Base-by-base conservation (phyloP, 1,284 basidiomycete genomes). In the Ustilago lituana region DNA sequence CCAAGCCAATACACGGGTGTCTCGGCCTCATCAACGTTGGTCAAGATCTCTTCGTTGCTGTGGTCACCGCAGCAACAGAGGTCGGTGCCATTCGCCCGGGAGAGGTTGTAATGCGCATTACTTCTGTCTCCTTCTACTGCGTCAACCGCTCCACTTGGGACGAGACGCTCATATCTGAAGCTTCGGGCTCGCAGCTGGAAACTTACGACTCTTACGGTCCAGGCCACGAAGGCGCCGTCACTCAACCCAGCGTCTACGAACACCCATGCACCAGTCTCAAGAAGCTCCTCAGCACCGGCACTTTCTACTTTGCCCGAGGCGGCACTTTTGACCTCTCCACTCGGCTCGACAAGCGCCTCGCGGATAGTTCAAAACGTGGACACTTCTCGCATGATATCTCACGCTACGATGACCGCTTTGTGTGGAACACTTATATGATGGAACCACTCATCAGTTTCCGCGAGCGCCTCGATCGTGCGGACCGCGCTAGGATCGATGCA, bases 231-330 rank as follows among this genome's bases (percentile, higher is more conserved):
- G 61, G 48, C 17, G 54, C 53, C 19, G 50, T 60, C 31, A 62
- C 52, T 14, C 65, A 71, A 29, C 63, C 72, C 10, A 74, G 67
- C 46, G 44, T 71, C 22, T 89, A 90, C 75, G 93, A 96, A 77
- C 93, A 98, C 79, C 95, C 96, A 3, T 96, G 93, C 80, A 83
- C 88, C 47, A 90, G 93, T 0, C 87, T 98, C 73, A 91, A 89
- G 46, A 97, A 96, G 83, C 94, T 98, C 46, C 84, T 99, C 7
- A 90, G 91, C 45, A 90, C 90, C 20, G 94, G 94, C 4, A 89
- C 90, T 1, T 99, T 99, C 84, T 99, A 97, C 84, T 96, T 92
- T 80, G 90, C 95, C 5, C 80, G 89, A 19, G 88, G 88, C 64
- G 87, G 90, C 5, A 86, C 87, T 12, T 97, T 94, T 90, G 94